Percentiles rank a stretch among this genome's conserved stretches.
phyloP scores from a whole-genome alignment of 345 rosid species.

The Brassica incana region DNA sequence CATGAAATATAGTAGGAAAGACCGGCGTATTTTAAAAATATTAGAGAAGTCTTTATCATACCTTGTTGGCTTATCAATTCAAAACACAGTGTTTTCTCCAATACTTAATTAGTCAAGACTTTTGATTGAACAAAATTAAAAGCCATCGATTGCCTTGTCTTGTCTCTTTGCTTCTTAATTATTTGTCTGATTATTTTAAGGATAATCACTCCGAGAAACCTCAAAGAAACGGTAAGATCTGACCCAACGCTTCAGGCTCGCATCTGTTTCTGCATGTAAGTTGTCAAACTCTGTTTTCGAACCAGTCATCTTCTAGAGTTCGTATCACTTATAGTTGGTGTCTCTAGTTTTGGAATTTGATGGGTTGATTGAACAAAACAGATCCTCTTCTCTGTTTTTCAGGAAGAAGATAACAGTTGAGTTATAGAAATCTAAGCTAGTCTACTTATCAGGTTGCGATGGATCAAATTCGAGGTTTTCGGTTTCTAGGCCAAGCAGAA shows the following conservation, averaged over 20 bases:
- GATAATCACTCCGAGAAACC: constrained; percentile 17
- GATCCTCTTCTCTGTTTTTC: background rate
- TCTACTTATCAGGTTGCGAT: constrained; percentile 16
- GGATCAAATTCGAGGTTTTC: constrained; percentile 26
- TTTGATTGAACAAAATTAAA: constrained; percentile 20
- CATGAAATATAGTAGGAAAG: background rate
- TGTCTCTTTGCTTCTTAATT: constrained; percentile 24
- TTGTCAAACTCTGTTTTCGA: constrained; percentile 16
- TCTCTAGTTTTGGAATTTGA: background rate
- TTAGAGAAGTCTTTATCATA: constrained; percentile 16
- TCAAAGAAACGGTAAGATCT: constrained; percentile 13
- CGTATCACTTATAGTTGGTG: background rate
- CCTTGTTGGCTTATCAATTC: constrained; percentile 15
- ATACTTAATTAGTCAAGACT: constrained; percentile 9
- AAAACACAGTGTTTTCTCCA: background rate
- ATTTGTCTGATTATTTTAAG: background rate
- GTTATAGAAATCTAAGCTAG: background rate
- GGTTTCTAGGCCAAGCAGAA: constrained; percentile 37
- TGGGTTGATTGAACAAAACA: background rate
- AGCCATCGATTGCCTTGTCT: constrained; percentile 19
- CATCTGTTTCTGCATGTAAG: constrained; percentile 16
- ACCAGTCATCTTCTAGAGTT: background rate
- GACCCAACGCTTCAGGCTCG: constrained; percentile 3
- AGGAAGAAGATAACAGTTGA: background rate
- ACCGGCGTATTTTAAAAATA: background rate